Base-by-base conservation (phyloP, 345 rosid genomes). In the Hypericum androsaemum region DNA sequence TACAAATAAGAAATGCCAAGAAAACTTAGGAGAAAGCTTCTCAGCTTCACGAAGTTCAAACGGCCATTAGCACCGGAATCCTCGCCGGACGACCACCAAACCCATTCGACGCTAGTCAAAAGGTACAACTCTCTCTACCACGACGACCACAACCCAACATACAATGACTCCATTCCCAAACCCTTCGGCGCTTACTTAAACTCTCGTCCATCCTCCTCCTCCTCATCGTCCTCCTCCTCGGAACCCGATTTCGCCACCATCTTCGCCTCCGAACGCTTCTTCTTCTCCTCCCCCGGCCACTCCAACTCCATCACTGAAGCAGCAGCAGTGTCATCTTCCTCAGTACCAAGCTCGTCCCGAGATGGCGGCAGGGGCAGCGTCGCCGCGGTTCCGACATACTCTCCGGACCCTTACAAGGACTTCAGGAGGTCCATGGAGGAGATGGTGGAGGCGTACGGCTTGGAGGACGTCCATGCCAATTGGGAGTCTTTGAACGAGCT, bases 371-470 rank as follows among this genome's bases (percentile, higher is more conserved):
- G 61, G 61, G 76, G 63, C 50, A 71, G 82, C 38, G 74, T 77
- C 15, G 94, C 86, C 15, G 94, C 86, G 10, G 77, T 84, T 38
- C 62, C 80, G 17, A 81, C 86, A 0, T 67, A 76, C 70, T 88
- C 98, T 36, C 89, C 89, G 39, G 89, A 92, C 67, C 98, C 98
- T 0, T 77, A 73, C 70, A 60, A 70, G 53, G 96, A 87, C 62
- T 88, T 92, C 80, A 60, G 96, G 62, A 64, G 60, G 67, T 92
- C 98, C 62, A 92, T 92, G 98, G 80, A 83, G 54, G 98, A 92
- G 76, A 92, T 92, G 98, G 84, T 85, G 64, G 88, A 87, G 62
- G 96, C 95, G 17, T 78, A 68, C 38, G 65, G 52, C 50, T 61
- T 78, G 47, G 57, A 65, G 7, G 94, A 87, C 47, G 81, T 76